Evolutionary conservation across 139 green algal genomes (phyloP).

Genomic region (Bryopsis sp.): DNA sequence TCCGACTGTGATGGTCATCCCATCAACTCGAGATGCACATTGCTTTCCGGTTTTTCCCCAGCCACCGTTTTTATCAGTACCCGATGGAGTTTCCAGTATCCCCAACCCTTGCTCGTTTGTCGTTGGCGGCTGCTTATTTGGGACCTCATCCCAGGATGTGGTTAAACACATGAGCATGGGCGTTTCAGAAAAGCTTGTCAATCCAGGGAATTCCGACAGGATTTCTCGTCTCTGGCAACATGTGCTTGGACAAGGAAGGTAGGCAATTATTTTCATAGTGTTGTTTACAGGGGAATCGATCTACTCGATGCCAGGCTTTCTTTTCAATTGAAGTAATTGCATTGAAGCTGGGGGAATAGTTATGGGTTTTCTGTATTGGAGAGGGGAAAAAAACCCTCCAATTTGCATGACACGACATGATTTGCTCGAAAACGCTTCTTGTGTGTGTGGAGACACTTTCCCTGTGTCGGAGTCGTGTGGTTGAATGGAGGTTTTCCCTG

Average conservation of each 20-base stretch:
- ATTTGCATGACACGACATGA: neutral
- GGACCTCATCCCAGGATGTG: conserved; percentile 13
- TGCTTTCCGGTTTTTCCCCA: conserved; percentile 64
- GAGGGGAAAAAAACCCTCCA: neutral
- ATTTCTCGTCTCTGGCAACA: neutral
- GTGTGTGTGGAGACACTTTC: neutral
- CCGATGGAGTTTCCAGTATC: neutral
- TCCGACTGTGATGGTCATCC: conserved; percentile 56
- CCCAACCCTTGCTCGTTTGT: neutral
- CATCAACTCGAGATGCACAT: conserved; percentile 61
- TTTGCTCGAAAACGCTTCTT: neutral
- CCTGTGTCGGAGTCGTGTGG: no score
- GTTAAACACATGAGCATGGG: conserved; percentile 8
- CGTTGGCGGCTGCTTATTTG: conserved; percentile 3
- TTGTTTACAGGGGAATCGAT: neutral
- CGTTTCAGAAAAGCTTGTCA: neutral
- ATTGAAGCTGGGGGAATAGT: neutral
- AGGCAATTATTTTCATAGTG: neutral
- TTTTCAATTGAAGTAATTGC: neutral
- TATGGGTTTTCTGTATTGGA: neutral
- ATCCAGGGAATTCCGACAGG: neutral
- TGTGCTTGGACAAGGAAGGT: conserved; percentile 15
- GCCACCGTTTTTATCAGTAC: conserved; percentile 33
- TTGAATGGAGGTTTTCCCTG: no score
- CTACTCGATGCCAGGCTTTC: neutral